Conservation (phyloP, 352 stramenopile species). For the Phytophthora tentaculata region DNA sequence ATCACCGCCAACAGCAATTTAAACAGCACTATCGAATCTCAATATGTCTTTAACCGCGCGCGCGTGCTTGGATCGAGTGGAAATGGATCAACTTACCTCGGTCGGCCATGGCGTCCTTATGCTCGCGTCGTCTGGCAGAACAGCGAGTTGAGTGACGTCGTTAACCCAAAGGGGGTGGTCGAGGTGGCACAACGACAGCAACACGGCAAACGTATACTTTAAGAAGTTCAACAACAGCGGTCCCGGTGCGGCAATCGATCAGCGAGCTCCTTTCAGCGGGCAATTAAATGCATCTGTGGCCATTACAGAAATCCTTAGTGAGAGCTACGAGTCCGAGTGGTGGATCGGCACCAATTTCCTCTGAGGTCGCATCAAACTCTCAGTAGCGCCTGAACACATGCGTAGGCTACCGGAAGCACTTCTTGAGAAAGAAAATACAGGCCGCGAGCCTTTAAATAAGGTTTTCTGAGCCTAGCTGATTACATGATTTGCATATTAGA, state of each 20-base stretch:
- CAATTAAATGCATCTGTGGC: constrained; percentile 6
- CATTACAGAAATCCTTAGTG: constrained; percentile 9
- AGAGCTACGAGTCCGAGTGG: constrained; percentile 15
- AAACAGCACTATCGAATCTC: not conserved
- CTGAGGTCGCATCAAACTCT: not conserved
- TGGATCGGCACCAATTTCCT: constrained; percentile 10
- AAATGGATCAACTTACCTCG: constrained; percentile 9
- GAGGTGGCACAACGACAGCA: constrained; percentile 9
- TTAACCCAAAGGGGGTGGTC: constrained; percentile 13
- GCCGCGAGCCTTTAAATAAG: too few species aligned
- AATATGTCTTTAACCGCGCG: constrained; percentile 1
- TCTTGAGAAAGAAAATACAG: too few species aligned
- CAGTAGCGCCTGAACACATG: too few species aligned
- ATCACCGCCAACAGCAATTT: constrained; percentile 3
- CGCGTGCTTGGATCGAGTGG: not conserved
- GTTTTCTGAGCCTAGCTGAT: too few species aligned
- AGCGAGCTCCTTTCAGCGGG: constrained; percentile 17
- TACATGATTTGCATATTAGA: too few species aligned
- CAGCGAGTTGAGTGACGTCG: constrained; percentile 10
- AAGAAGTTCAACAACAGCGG: constrained; percentile 26
- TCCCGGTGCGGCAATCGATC: constrained; percentile 3
- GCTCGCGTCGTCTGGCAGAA: constrained; percentile 16
- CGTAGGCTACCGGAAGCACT: too few species aligned
- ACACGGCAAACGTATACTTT: constrained; percentile 11
- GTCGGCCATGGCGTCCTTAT: constrained; percentile 17